Evolutionary conservation across 805 yeast species (phyloP).

Genomic region (Teunomyces aglyptinius): DNA sequence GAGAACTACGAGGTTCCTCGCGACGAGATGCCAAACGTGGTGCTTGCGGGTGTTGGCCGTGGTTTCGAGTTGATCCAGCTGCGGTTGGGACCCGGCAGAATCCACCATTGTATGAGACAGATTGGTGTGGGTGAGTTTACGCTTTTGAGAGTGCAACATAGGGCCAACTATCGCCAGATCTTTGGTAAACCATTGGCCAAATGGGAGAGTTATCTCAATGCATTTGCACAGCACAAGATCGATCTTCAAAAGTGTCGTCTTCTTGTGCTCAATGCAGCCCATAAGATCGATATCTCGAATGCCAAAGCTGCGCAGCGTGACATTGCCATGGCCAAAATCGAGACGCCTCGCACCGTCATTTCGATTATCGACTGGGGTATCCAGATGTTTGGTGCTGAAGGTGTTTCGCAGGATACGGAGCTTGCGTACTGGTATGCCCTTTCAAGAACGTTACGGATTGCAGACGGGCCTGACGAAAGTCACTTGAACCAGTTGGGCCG

Average conservation of each 20-base stretch:
- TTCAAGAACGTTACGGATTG: conserved; percentile 57
- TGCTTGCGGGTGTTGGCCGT: conserved; percentile 47
- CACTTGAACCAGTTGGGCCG: conserved; percentile 58
- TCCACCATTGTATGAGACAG: conserved; percentile 67
- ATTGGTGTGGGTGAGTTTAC: conserved; percentile 63
- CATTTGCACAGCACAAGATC: conserved; percentile 52
- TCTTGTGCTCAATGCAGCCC: conserved; percentile 59
- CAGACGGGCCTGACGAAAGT: conserved; percentile 72
- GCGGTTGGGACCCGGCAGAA: conserved; percentile 66
- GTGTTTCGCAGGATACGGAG: conserved; percentile 60
- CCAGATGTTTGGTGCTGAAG: conserved; percentile 65
- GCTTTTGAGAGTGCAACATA: conserved; percentile 42
- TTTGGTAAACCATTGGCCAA: conserved; percentile 50
- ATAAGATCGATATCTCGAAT: conserved; percentile 51
- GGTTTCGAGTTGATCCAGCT: conserved; percentile 66
- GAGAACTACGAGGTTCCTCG: conserved; percentile 46
- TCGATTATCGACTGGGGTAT: conserved; percentile 59
- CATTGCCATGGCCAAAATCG: conserved; percentile 63
- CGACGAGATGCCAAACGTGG: conserved; percentile 40
- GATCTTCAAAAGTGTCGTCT: conserved; percentile 54
- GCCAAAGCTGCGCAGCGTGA: conserved; percentile 56
- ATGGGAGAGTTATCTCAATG: conserved; percentile 49
- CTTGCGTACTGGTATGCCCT: conserved; percentile 52
- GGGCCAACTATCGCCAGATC: conserved; percentile 53
- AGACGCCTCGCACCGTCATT: conserved; percentile 54